Evolutionary conservation across 208 protist species (phyloP).

Genomic region (Leishmania major): DNA sequence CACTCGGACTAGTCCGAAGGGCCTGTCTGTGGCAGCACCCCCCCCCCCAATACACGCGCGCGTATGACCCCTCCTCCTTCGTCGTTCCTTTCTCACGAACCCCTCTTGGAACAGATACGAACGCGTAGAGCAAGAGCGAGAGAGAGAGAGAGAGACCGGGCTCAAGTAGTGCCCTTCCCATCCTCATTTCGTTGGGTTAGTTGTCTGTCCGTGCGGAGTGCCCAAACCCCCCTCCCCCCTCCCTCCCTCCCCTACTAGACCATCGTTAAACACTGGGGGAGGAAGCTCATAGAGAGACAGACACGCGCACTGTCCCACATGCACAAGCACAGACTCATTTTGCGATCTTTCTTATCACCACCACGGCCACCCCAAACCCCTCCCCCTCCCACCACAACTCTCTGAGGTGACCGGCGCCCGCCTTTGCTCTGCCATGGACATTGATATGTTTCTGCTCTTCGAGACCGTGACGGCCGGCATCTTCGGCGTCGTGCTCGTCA

Average conservation of each 20-base stretch:
- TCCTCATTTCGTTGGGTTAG: background rate
- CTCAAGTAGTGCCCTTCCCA: background rate
- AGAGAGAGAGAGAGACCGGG: too few species aligned
- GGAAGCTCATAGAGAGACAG: background rate
- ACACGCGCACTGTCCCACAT: background rate
- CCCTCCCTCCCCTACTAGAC: too few species aligned
- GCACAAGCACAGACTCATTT: background rate
- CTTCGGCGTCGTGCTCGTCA: constrained; percentile 14
- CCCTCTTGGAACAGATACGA: background rate
- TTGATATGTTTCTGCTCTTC: background rate
- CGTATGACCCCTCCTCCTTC: background rate
- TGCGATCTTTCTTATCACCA: background rate
- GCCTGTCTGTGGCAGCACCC: background rate
- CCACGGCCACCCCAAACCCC: too few species aligned
- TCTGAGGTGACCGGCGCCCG: background rate
- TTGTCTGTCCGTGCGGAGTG: background rate
- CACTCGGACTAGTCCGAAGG: background rate
- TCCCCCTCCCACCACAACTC: background rate
- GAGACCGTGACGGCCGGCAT: constrained; percentile 1
- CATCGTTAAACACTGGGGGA: background rate
- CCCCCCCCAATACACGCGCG: background rate
- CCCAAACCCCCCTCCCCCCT: background rate
- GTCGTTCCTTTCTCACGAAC: background rate
- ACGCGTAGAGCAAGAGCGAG: background rate
- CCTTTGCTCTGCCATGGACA: background rate